Evolutionary conservation across 1,284 basidiomycete genomes (phyloP), one percentile per base, ranked within the genome.

Genomic region (Naganishia sp.): DNA sequence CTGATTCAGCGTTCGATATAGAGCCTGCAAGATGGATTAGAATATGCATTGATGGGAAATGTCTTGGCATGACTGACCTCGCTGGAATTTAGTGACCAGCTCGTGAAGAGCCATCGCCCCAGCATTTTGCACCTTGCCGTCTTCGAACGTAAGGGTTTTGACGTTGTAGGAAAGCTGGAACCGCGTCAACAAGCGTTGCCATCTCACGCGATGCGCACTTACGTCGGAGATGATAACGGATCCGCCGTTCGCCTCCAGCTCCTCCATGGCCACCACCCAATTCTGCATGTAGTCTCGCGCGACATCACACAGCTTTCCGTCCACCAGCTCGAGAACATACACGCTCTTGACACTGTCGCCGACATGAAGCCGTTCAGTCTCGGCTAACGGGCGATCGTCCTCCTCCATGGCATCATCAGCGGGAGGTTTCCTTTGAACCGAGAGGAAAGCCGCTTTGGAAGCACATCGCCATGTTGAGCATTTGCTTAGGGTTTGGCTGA

Each of bases 271-370:
- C 4, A 73, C 71, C 5, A 80, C 76, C 82, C 87, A 88, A 60
- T 92, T 80, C 5, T 91, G 87, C 0, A 85, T 84, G 77, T 90
- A 89, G 77, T 96, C 91, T 71, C 87, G 85, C 21, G 89, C 88
- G 43, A 90, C 79, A 28, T 84, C 85, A 64, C 83, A 75, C 2
- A 95, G 77, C 68, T 82, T 81, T 5, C 79, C 75, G 6, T 77
- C 82, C 1, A 76, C 72, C 32, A 88, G 73, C 53, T 84, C 83
- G 18, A 95, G 80, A 3, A 91, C 75, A 6, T 90, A 88, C 11
- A 96, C 83, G 1, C 92, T 94, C 73, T 87, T 86, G 63, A 95
- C 86, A 1, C 88, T 87, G 74, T 97, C 94, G 23, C 90, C 90
- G 15, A 88, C 84, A 18, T 83, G 71, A 85, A 84, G 60, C 87